Percentiles rank a stretch among this genome's conserved stretches.
Conservation (phyloP, 495 filamentous ascomycete genomes). For the Monascus purpureus region DNA sequence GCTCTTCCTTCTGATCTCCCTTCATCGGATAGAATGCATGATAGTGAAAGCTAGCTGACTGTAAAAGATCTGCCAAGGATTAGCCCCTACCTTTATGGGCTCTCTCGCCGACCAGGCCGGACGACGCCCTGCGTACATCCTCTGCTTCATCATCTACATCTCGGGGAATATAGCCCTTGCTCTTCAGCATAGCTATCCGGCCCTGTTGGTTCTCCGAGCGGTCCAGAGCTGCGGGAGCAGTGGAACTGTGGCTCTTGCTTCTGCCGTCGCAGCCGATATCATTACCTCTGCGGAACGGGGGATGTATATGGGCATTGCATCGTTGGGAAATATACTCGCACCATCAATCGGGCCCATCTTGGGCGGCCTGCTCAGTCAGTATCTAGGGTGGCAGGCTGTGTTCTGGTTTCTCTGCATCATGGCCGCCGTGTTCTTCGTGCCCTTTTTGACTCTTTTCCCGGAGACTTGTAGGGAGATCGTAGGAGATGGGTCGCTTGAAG, state of each 20-base stretch:
- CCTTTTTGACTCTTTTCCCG: slow-evolving; percentile 21
- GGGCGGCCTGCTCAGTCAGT: slow-evolving; percentile 48
- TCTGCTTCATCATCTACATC: slow-evolving; percentile 34
- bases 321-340: slow-evolving; percentile 19
- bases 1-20: not conserved
- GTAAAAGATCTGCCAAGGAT: slow-evolving; percentile 31
- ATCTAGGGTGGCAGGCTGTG: slow-evolving; percentile 54
- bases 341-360: slow-evolving; percentile 43
- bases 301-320: slow-evolving; percentile 28
- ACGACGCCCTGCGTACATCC: slow-evolving; percentile 33
- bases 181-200: slow-evolving; percentile 26
- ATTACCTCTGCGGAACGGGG: slow-evolving; percentile 32
- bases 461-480: slow-evolving; percentile 31
- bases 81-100: slow-evolving; percentile 36
- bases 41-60: not conserved
- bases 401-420: slow-evolving; percentile 64
- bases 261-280: slow-evolving; percentile 32
- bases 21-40: not conserved
- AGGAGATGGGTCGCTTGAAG: slow-evolving; percentile 21
- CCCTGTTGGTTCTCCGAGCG: slow-evolving; percentile 31
- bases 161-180: slow-evolving; percentile 33
- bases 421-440: slow-evolving; percentile 21
- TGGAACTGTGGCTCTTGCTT: slow-evolving; percentile 31
- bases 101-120: slow-evolving; percentile 35
- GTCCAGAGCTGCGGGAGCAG: slow-evolving; percentile 37